Conservation (phyloP, 306 rosid genomes). For the Fragaria nilgerrensis region DNA sequence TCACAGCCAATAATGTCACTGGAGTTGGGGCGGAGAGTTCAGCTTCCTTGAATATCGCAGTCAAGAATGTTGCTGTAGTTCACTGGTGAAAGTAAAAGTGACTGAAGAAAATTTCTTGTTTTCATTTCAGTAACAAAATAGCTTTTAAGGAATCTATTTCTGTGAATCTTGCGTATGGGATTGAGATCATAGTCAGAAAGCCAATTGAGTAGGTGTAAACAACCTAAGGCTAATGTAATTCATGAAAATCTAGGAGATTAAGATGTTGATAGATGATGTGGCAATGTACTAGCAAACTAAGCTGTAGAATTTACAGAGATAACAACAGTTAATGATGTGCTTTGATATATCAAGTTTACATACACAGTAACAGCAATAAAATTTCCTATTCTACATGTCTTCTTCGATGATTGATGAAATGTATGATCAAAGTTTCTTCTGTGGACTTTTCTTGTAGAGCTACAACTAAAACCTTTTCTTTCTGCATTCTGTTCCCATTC, state of each 20-base stretch:
- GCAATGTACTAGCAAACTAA: background rate
- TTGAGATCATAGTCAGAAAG: background rate
- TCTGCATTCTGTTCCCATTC: conserved; percentile 13
- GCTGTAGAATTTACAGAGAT: conserved; percentile 11
- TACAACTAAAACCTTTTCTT: conserved; percentile 17
- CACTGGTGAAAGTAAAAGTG: background rate
- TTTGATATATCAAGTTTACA: conserved; percentile 24
- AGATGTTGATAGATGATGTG: conserved; percentile 5
- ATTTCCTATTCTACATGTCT: conserved; percentile 14
- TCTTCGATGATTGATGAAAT: conserved; percentile 19
- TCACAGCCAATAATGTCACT: background rate
- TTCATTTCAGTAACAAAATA: background rate
- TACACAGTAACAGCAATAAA: conserved; percentile 8
- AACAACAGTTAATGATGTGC: conserved; percentile 7
- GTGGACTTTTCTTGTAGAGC: conserved; percentile 24
- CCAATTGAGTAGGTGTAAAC: background rate
- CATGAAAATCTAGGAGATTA: conserved; percentile 4
- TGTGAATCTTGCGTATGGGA: background rate
- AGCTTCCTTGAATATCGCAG: background rate
- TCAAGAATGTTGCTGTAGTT: conserved; percentile 2
- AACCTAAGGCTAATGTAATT: background rate
- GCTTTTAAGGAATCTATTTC: background rate
- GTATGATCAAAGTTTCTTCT: conserved; percentile 1
- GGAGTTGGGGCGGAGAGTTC: background rate
- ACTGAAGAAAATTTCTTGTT: background rate